Evolutionary conservation across 306 rosid genomes (phyloP), one percentile per base, ranked within the genome.

Genomic region (Elaeagnus macrophylla): DNA sequence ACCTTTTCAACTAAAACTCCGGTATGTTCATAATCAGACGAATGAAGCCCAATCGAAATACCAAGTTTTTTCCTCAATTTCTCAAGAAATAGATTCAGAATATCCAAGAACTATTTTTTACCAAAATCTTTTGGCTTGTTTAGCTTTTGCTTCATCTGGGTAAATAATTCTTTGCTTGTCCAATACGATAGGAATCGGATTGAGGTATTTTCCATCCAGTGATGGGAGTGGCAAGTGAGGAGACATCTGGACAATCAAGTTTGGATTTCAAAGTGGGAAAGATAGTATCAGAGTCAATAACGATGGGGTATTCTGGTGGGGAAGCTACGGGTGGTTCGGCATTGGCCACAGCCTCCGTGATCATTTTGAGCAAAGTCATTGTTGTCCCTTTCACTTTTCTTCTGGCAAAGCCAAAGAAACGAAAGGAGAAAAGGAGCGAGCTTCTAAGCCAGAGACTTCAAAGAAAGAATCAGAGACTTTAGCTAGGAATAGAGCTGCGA

Each of bases 321-420:
- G n/a, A n/a, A 15, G 55, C 63, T 56, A 48, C 45, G 25, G 46
- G 78, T 15, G 75, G 35, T 35, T 81, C 67, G 17, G 69, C 49
- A 62, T 59, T 58, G 19, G 62, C 57, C 13, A 77, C 60, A 37
- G 90, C 82, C 64, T 76, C 51, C 62, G 77, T 74, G 40, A 86
- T 76, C 41, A 81, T 58, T 58, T 90, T 83, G 12, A 90, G 81
- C 61, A 83, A 67, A 54, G 82, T 77, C 97, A 90, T 90, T n/a
- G n/a, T n/a, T n/a, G n/a, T n/a, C n/a, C n/a, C n/a, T n/a, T n/a
- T n/a, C n/a, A n/a, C n/a, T n/a, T n/a, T n/a, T n/a, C n/a, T n/a
- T n/a, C n/a, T n/a, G n/a, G n/a, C n/a, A n/a, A n/a, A n/a, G n/a
- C n/a, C n/a, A n/a, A n/a, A n/a, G n/a, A n/a, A n/a, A n/a, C n/a